Percentiles rank a stretch among this genome's conserved stretches.
These are phyloP conservation scores for Cyclotella baltica DNA, from an alignment of 108 stramenopile species.

Conservation along the genomic window DNA sequence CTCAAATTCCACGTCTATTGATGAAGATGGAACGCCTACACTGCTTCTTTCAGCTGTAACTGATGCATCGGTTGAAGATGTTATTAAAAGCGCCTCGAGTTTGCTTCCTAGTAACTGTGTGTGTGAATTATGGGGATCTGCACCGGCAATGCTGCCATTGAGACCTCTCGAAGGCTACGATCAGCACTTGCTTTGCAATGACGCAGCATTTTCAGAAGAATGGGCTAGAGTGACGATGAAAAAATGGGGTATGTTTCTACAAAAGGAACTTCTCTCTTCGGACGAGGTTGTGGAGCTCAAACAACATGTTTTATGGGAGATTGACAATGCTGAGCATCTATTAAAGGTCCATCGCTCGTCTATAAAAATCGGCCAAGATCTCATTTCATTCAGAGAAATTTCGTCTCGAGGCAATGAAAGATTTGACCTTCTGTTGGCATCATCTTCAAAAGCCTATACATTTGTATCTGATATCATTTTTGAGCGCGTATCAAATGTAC, in stretches of 20 bases:
- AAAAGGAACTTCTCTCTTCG: constrained; percentile 26
- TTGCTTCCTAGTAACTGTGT: constrained; percentile 7
- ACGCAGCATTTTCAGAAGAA: not conserved
- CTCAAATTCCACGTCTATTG: constrained; percentile 2
- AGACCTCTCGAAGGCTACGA: constrained; percentile 39
- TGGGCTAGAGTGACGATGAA: constrained; percentile 37
- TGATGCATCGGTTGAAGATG: constrained; percentile 28
- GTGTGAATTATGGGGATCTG: constrained; percentile 62
- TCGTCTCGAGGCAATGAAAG: constrained; percentile 58
- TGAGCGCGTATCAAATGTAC: constrained; percentile 10
- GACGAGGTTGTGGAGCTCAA: constrained; percentile 34
- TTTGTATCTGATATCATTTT: constrained; percentile 33
- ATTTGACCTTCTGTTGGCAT: constrained; percentile 58
- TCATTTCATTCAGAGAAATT: constrained; percentile 66
- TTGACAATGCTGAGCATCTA: constrained; percentile 29
- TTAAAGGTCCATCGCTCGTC: constrained; percentile 44
- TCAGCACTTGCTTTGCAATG: not conserved
- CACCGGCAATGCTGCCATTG: constrained; percentile 57
- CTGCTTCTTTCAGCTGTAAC: constrained; percentile 30
- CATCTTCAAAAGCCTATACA: constrained; percentile 6
- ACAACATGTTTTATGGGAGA: constrained; percentile 31
- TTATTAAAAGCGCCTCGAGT: constrained; percentile 1
- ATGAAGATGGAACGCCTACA: constrained; percentile 23
- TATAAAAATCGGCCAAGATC: constrained; percentile 55
- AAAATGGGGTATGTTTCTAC: constrained; percentile 50